A percentile compares a stretch with the other conserved stretches of the same genome.
Conservation (phyloP, 2,329 filamentous ascomycete species). For the Colletotrichum sp. region DNA sequence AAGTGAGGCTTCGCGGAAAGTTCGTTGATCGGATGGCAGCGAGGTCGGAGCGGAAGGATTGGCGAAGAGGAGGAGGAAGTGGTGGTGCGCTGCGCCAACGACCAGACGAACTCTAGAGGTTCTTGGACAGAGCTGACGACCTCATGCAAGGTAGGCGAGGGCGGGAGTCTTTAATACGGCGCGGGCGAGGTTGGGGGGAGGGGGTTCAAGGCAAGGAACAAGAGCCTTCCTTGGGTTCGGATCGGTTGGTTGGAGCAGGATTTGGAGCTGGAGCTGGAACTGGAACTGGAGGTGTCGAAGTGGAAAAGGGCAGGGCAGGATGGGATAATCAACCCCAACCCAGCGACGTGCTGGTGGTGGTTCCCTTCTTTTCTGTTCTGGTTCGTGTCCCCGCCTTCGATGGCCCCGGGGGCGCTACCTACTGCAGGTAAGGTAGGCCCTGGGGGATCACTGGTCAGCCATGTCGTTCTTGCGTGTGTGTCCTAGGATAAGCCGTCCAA, state of each 20-base stretch:
- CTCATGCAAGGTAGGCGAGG: neutral
- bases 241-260: neutral
- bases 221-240: neutral
- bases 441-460: neutral
- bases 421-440: neutral
- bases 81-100: neutral
- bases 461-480: neutral
- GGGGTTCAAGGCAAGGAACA: neutral
- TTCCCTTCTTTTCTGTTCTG: neutral
- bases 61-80: neutral
- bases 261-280: neutral
- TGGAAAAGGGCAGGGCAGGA: neutral
- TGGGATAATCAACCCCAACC: conserved; percentile 7
- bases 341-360: conserved; percentile 3
- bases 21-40: neutral
- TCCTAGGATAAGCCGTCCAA: conserved; percentile 7
- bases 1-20: neutral
- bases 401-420: neutral
- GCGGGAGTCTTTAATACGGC: conserved; percentile 7
- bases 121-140: neutral
- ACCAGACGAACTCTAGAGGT: conserved; percentile 12
- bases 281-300: neutral
- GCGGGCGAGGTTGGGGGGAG: neutral
- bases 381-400: conserved; percentile 11
- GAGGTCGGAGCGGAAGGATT: neutral